Conservation (phyloP, 805 yeast genomes). For the Sugiyamaella qingdaonensis region DNA sequence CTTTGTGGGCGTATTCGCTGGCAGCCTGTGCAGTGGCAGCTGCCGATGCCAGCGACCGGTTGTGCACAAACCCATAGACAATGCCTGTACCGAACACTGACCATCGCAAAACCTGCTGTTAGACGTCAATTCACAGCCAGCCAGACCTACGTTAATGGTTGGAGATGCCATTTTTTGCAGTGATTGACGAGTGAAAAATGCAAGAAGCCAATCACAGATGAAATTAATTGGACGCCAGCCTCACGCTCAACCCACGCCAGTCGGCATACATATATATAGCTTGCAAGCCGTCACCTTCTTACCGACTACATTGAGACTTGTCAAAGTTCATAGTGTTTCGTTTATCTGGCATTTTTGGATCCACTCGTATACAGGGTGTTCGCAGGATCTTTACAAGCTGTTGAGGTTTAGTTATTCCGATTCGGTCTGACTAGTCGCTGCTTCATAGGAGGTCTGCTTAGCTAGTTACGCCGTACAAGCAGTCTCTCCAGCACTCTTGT, state of each 20-base stretch:
- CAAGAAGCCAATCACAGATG: constrained; percentile 3
- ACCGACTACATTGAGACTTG: too few relatives aligned
- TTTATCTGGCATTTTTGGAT: too few relatives aligned
- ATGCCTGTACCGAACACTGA: constrained; percentile 85
- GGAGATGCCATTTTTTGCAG: constrained; percentile 20
- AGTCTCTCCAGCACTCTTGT: too few relatives aligned
- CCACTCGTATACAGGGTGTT: too few relatives aligned
- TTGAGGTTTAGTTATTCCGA: too few relatives aligned
- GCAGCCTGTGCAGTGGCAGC: constrained; percentile 57
- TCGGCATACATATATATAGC: neutral
- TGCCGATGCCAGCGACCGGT: constrained; percentile 58
- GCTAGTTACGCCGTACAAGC: too few relatives aligned
- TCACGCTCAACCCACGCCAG: neutral
- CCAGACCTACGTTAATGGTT: constrained; percentile 20
- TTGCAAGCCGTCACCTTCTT: too few relatives aligned
- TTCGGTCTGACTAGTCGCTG: too few relatives aligned
- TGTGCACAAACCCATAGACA: constrained; percentile 83
- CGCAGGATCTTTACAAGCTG: too few relatives aligned
- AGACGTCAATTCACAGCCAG: neutral
- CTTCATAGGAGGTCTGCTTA: too few relatives aligned
- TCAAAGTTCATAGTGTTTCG: too few relatives aligned
- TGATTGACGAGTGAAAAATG: constrained; percentile 6
- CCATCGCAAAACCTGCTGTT: constrained; percentile 77
- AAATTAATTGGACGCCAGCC: constrained; percentile 6
- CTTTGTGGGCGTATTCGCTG: constrained; percentile 57